phyloP scores from a whole-genome alignment of 306 rosid species.

The Quillaja saponaria region DNA sequence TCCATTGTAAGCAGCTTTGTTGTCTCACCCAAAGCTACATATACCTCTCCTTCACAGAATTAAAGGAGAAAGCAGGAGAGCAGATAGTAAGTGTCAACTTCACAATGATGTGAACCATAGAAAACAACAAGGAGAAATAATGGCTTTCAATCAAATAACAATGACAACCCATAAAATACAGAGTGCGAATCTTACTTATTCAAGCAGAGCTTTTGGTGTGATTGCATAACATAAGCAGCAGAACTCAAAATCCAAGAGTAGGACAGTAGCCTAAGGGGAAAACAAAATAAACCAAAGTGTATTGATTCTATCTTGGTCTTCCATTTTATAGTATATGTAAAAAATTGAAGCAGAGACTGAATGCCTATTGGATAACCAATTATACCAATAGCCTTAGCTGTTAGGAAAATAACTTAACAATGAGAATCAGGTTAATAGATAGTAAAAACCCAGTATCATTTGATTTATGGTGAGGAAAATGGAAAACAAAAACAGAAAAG shows the following conservation, averaged over 20 bases:
- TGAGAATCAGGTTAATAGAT: too few species aligned
- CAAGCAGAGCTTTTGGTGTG: too few species aligned
- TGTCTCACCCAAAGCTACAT: conserved; percentile 26
- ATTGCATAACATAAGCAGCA: not conserved
- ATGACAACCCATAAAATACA: conserved; percentile 3
- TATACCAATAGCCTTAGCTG: too few species aligned
- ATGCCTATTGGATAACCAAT: too few species aligned
- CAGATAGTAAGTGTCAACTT: conserved; percentile 9
- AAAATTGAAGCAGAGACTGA: not conserved
- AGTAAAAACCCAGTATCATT: too few species aligned
- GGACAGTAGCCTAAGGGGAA: not conserved
- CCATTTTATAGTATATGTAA: not conserved
- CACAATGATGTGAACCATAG: not conserved
- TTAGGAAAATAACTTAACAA: too few species aligned
- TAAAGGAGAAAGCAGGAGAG: conserved; percentile 13
- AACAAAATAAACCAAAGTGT: not conserved
- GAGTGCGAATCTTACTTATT: not conserved
- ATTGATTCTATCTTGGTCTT: not conserved
- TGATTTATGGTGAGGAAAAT: too few species aligned
- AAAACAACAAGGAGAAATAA: conserved; percentile 13
- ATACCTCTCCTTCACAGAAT: conserved; percentile 20
- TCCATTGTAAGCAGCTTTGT: conserved; percentile 38
- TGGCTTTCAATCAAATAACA: not conserved
- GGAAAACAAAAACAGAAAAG: too few species aligned
- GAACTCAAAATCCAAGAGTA: not conserved